Conservation (phyloP, 2,329 filamentous ascomycete species). For the Fusarium nodosum region DNA sequence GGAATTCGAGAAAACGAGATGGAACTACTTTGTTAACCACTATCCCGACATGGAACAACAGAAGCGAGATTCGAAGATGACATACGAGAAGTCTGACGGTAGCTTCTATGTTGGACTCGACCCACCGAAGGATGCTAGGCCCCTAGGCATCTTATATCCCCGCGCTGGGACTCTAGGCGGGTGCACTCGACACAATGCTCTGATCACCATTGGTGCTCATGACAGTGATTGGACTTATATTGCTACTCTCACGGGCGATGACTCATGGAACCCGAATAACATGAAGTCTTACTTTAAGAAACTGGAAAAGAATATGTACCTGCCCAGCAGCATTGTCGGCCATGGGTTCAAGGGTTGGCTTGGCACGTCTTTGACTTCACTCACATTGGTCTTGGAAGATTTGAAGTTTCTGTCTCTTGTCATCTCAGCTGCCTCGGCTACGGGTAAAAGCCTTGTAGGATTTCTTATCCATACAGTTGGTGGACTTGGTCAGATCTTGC, state of each 20-base stretch:
- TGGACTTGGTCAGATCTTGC: conserved; percentile 48
- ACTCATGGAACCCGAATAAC: conserved; percentile 56
- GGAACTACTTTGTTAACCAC: conserved; percentile 74
- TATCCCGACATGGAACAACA: conserved; percentile 63
- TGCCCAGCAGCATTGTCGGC: conserved; percentile 54
- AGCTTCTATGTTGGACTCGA: conserved; percentile 51
- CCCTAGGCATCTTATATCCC: conserved; percentile 61
- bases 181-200: conserved; percentile 55
- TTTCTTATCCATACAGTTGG: conserved; percentile 40
- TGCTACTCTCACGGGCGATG: conserved; percentile 58
- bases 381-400: conserved; percentile 49
- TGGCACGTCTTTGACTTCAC: conserved; percentile 33
- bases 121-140: conserved; percentile 55
- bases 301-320: conserved; percentile 60
- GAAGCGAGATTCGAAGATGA: conserved; percentile 65
- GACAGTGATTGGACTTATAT: conserved; percentile 60
- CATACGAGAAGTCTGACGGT: conserved; percentile 55
- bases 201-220: conserved; percentile 57
- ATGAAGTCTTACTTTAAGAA: conserved; percentile 60
- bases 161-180: conserved; percentile 61
- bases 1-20: conserved; percentile 54
- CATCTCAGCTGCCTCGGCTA: conserved; percentile 47
- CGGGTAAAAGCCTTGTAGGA: conserved; percentile 44
- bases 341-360: conserved; percentile 61
- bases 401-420: conserved; percentile 50